phyloP scores from a whole-genome alignment of 1,284 basidiomycete genomes.

The Sporisorium exsertum region DNA sequence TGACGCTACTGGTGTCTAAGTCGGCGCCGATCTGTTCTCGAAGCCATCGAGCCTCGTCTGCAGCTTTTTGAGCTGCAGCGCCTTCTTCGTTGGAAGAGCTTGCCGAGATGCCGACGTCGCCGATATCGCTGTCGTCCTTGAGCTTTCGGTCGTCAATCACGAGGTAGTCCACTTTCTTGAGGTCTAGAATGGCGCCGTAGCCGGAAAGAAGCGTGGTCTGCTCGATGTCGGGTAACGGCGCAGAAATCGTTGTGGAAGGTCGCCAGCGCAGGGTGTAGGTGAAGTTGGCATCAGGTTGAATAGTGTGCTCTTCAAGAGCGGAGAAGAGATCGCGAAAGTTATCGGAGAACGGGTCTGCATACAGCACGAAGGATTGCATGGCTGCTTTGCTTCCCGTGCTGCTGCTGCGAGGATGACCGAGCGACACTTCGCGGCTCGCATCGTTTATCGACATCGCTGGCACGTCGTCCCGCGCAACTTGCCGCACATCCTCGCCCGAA shows the following conservation, averaged over 20 bases:
- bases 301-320: slow-evolving; percentile 32
- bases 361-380: slow-evolving; percentile 41
- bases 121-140: slow-evolving; percentile 36
- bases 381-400: not conserved
- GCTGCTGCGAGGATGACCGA: slow-evolving; percentile 47
- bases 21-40: slow-evolving; percentile 29
- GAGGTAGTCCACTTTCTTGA: slow-evolving; percentile 98
- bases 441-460: slow-evolving; percentile 7
- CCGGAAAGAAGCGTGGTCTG: slow-evolving; percentile 76
- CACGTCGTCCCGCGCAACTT: slow-evolving; percentile 22
- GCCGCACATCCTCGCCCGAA: slow-evolving; percentile 35
- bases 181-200: slow-evolving; percentile 88
- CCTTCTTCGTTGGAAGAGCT: slow-evolving; percentile 15
- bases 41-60: slow-evolving; percentile 27
- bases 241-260: slow-evolving; percentile 22
- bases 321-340: slow-evolving; percentile 56
- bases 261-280: slow-evolving; percentile 68
- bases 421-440: slow-evolving; percentile 48
- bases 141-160: slow-evolving; percentile 74
- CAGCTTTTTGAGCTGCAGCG: slow-evolving; percentile 3
- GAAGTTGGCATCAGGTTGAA: slow-evolving; percentile 12
- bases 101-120: slow-evolving; percentile 29
- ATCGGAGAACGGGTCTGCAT: slow-evolving; percentile 60
- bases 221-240: not conserved
- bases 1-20: not conserved